Percentiles rank a stretch among this genome's conserved stretches.
These are phyloP conservation scores for Podospora conica DNA, from an alignment of 495 filamentous ascomycete genomes.

Conservation along the genomic window DNA sequence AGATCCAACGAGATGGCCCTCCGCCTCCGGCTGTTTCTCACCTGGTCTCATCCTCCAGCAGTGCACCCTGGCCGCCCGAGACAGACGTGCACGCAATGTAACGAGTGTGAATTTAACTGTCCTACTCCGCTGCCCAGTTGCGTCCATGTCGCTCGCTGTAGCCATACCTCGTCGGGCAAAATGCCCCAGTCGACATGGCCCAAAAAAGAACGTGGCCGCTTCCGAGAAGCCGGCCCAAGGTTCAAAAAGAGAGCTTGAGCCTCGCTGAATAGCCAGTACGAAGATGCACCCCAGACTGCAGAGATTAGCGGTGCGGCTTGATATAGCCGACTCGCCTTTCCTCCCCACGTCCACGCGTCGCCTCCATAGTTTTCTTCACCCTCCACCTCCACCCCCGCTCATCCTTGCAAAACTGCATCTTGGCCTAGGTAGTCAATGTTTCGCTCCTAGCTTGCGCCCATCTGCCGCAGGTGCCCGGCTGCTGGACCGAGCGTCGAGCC, in stretches of 20 bases:
- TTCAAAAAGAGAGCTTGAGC: neutral
- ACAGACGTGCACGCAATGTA: neutral
- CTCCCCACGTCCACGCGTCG: slow-evolving; percentile 6
- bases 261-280: neutral
- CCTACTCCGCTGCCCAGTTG: neutral
- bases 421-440: neutral
- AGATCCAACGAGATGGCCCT: neutral
- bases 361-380: neutral
- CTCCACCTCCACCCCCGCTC: neutral
- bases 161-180: neutral
- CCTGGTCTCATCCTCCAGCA: neutral
- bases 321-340: slow-evolving; percentile 3
- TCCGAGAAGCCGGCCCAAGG: neutral
- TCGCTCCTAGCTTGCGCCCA: neutral
- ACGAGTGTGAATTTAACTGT: neutral
- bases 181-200: neutral
- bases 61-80: neutral
- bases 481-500: neutral
- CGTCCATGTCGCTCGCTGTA: neutral
- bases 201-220: neutral
- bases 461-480: neutral
- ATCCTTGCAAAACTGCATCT: neutral
- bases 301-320: neutral
- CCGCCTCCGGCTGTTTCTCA: slow-evolving; percentile 7
- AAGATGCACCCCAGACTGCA: slow-evolving; percentile 7